These are phyloP conservation scores for Macrophomina phaseolina DNA, from an alignment of 2,329 filamentous ascomycete genomes.

Conservation along the genomic window DNA sequence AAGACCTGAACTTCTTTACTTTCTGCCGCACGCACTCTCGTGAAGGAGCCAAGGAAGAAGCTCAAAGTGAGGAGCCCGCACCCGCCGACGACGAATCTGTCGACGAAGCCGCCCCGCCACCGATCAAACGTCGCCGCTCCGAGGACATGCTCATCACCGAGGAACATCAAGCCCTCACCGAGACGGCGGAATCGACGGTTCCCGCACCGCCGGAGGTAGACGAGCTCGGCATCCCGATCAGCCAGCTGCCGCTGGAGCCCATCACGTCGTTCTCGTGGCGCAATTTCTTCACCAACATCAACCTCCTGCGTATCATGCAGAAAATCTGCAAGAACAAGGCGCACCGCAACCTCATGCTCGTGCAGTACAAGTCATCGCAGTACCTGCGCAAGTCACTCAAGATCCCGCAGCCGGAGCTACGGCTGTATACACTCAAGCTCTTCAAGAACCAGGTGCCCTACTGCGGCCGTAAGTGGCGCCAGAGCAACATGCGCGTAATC, in stretches of 20 bases:
- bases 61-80: constrained; percentile 42
- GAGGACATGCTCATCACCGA: constrained; percentile 39
- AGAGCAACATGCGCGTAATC: constrained; percentile 98
- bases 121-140: constrained; percentile 67
- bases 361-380: constrained; percentile 92
- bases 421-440: constrained; percentile 93
- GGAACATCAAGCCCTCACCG: constrained; percentile 32
- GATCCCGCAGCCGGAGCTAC: constrained; percentile 83
- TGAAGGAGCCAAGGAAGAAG: constrained; percentile 50
- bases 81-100: constrained; percentile 35
- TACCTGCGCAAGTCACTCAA: constrained; percentile 92
- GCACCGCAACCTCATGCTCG: constrained; percentile 89
- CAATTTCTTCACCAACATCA: constrained; percentile 94
- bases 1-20: constrained; percentile 89
- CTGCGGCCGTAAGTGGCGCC: constrained; percentile 96
- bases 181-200: constrained; percentile 34
- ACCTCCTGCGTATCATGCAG: constrained; percentile 93
- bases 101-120: constrained; percentile 80
- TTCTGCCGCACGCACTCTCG: constrained; percentile 80
- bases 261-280: constrained; percentile 89
- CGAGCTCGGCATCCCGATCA: constrained; percentile 82
- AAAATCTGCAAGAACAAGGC: constrained; percentile 97
- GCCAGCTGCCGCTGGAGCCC: constrained; percentile 71
- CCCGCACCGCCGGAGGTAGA: constrained; percentile 69
- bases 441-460: constrained; percentile 99